Base-by-base conservation (phyloP, 2,329 filamentous ascomycete genomes). In the Ophiostoma ulmi region DNA sequence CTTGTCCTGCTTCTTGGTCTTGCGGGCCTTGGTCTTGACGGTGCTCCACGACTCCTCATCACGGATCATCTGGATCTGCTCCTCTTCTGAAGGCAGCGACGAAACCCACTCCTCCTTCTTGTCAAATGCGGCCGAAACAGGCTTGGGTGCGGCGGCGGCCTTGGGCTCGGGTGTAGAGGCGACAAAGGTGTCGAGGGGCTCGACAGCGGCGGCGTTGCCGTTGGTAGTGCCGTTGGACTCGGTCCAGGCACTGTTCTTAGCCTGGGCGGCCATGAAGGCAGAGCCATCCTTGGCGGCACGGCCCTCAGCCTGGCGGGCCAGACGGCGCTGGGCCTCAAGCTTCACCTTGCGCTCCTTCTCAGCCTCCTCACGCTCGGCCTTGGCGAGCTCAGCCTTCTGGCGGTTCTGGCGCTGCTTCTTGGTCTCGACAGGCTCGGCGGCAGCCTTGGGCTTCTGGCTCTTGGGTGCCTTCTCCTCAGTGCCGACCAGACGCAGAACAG, bases 401-500 rank as follows among this genome's bases (percentile, higher is more conserved):
- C 90, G 88, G 82, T 97, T 95, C 83, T 97, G 94, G 72, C 93
- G 90, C 83, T 97, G 92, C 85, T 97, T 97, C 90, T 97, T 97
- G 26, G 90, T 91, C 84, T 97, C 91, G 22, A 86, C 86, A 67
- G 86, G 85, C 79, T 92, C 88, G 74, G 87, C 84, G 31, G 58
- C 84, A 6, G 69, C 82, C 81, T 89, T 65, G 61, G 61, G 81
- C 76, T 86, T 83, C 81, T 88, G 88, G 73, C 84, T 81, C 80
- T 89, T 89, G 77, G 85, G 76, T 2, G 35, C 63, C 72, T 76
- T 75, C 74, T 79, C 78, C 66, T 86, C 76, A 80, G 86, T 78
- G 73, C 89, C 88, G 70, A 91, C 95, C 74, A 98, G 84, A 73
- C 91, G 91, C 73, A 97, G 84, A 67, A 96, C 88, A 0, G 89